Evolutionary conservation across 164 flowering plant species (phyloP), one percentile per base, ranked within the genome.

Genomic region (Nymphaea thermarum): DNA sequence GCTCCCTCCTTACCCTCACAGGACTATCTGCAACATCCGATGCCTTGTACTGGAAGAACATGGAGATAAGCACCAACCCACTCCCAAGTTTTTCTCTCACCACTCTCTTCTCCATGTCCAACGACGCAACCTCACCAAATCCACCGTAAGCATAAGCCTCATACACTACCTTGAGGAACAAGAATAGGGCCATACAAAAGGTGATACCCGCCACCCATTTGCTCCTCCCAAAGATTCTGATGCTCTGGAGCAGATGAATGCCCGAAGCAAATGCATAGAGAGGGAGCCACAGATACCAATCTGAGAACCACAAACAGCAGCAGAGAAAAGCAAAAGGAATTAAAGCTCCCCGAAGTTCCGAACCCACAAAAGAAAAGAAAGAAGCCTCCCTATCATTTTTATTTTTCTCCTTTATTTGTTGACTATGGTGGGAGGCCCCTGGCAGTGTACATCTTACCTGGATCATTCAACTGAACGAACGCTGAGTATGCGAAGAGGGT

Each of bases 201-300:
- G 78, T 77, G 43, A 75, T 5, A 43, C 73, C 81, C 25, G 82
- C 85, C 43, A 75, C 63, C 60, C 64, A 60, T 43, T 64, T 60
- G 45, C 73, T 62, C 43, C 67, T n/a, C 66, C 5, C 70, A 53
- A 42, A 36, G 43, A 42, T 51, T 59, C 4, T 43, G 73, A 67
- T 43, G 66, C 62, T 66, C 14, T 51, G 43, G 18, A 76, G 60
- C 64, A 84, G 72, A 75, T 86, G 84, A 14, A 84, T 85, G 25
- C 63, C 65, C 63, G 79, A 80, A 66, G 91, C 90, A 61, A 70
- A 67, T 8, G 81, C 70, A 75, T 86, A 88, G 64, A 91, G 80
- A 64, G 97, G 89, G 66, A 86, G 65, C 93, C 95, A 88, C 15
- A 85, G 80, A 75, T 91, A 91, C 95, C 95, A 87, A 77, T 88